Percentiles rank a stretch among this genome's conserved stretches.
These are phyloP conservation scores for Corchorus capsularis DNA, from an alignment of 345 rosid species.

Conservation along the genomic window DNA sequence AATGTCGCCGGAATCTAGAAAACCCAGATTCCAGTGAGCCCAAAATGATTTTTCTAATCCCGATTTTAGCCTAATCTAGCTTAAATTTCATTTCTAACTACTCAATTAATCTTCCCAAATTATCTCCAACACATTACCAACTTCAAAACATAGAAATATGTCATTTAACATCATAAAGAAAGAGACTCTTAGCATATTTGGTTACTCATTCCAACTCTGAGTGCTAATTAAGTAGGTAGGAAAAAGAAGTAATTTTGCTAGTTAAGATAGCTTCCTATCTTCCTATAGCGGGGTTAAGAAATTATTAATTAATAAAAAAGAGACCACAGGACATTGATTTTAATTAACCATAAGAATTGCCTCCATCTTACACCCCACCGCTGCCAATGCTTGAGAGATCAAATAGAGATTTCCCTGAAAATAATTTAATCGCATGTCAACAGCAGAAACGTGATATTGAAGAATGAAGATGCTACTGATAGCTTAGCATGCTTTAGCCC, in stretches of 20 bases:
- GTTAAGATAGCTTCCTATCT: background rate
- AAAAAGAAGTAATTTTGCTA: background rate
- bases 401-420: slow-evolving; percentile 87
- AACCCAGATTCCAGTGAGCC: too few species aligned
- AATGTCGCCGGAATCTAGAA: too few species aligned
- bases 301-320: background rate
- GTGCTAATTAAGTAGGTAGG: background rate
- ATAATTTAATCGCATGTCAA: slow-evolving; percentile 23
- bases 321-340: background rate
- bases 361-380: slow-evolving; percentile 88
- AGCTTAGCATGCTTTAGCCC: background rate
- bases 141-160: too few species aligned
- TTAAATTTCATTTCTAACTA: too few species aligned
- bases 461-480: background rate
- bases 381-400: slow-evolving; percentile 83
- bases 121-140: too few species aligned
- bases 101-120: too few species aligned
- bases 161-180: too few species aligned
- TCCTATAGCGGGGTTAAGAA: background rate
- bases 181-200: too few species aligned
- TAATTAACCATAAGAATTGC: slow-evolving; percentile 24
- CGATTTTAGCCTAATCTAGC: too few species aligned
- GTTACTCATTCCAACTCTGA: too few species aligned
- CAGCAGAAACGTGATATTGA: background rate
- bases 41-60: too few species aligned